phyloP scores from a whole-genome alignment of 164 flowering plant species.

The Litsea cubeba region DNA sequence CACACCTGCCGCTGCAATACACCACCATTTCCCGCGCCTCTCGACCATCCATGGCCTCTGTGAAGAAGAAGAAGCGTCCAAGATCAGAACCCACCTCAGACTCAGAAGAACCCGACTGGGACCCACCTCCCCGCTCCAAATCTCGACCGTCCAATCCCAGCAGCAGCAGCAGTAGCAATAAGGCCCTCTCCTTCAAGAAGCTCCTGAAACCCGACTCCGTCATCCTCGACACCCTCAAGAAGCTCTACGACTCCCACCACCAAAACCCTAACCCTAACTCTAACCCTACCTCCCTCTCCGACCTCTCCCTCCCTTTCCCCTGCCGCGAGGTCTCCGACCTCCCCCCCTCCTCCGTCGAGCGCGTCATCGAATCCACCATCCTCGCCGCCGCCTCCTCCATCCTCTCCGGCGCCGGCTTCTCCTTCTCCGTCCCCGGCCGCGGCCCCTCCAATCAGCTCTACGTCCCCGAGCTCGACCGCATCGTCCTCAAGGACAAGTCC shows the following conservation, averaged over 20 bases:
- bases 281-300: constrained; percentile 60
- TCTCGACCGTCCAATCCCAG: neutral
- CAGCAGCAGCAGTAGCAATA: neutral
- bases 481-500: constrained; percentile 78
- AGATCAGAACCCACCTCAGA: constrained; percentile 3
- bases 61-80: constrained; percentile 9
- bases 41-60: constrained; percentile 4
- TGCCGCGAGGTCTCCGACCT: constrained; percentile 92
- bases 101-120: neutral
- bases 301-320: constrained; percentile 58
- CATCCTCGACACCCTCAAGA: constrained; percentile 41
- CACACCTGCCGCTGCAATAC: too few relatives aligned
- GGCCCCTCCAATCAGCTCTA: constrained; percentile 82
- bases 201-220: constrained; percentile 51
- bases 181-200: constrained; percentile 49
- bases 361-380: constrained; percentile 47
- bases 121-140: constrained; percentile 4
- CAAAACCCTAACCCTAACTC: constrained; percentile 19
- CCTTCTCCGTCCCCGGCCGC: constrained; percentile 81
- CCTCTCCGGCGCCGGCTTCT: constrained; percentile 73
- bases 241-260: constrained; percentile 16
- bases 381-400: constrained; percentile 55
- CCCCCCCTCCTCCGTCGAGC: constrained; percentile 62
- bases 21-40: neutral
- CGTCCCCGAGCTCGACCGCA: constrained; percentile 95